Percentiles rank a stretch among this genome's conserved stretches.
phyloP scores from a whole-genome alignment of 441 rosid species.

The Brassica hybrid region DNA sequence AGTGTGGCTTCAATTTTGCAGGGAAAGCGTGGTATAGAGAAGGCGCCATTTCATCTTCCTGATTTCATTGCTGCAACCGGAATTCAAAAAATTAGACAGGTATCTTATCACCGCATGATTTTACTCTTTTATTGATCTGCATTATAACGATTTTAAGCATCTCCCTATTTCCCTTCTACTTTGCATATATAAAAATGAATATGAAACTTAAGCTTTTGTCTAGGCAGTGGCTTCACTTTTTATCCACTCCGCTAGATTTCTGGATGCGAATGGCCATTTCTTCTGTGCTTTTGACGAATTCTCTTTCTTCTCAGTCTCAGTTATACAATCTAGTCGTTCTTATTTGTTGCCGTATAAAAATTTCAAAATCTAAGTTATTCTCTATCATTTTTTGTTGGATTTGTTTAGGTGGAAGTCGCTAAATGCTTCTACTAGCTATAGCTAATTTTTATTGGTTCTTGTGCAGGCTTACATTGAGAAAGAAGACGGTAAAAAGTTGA shows the following conservation, averaged over 20 bases:
- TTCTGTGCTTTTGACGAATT: conserved; percentile 16
- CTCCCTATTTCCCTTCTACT: background rate
- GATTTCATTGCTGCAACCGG: conserved; percentile 99
- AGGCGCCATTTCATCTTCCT: conserved; percentile 97
- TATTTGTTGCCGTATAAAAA: background rate
- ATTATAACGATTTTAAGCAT: background rate
- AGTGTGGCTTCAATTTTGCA: conserved; percentile 56
- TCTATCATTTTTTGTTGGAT: background rate
- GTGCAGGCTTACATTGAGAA: conserved; percentile 97
- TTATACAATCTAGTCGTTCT: background rate
- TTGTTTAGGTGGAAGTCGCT: background rate
- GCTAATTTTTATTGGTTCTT: conserved; percentile 20
- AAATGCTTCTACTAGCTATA: background rate
- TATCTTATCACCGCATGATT: conserved; percentile 35
- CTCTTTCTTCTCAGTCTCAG: background rate
- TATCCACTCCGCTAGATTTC: background rate
- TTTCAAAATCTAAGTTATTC: background rate
- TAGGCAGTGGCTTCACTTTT: conserved; percentile 4
- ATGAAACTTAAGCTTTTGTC: background rate
- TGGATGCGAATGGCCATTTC: conserved; percentile 3
- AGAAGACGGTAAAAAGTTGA: conserved; percentile 95
- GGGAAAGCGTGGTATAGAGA: conserved; percentile 99
- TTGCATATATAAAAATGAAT: background rate
- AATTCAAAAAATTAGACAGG: conserved; percentile 99
- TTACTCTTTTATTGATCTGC: background rate